These are phyloP conservation scores for Phialophora macrospora DNA, from an alignment of 2,329 filamentous ascomycete genomes.

Conservation along the genomic window DNA sequence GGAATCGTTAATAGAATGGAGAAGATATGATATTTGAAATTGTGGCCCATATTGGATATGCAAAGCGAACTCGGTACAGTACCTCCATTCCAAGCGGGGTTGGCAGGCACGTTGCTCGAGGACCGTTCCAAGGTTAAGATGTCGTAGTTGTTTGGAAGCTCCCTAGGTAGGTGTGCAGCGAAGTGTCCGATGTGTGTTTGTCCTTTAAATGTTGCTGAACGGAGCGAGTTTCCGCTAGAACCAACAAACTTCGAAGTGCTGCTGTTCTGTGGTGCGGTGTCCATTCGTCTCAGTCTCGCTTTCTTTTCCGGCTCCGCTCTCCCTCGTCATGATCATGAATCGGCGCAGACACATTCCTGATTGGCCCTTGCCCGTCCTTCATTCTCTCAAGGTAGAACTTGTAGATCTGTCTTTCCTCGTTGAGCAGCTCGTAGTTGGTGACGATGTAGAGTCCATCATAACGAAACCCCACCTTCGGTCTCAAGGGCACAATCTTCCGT, in stretches of 20 bases:
- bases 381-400: conserved; percentile 55
- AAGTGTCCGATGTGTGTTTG: background rate
- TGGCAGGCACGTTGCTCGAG: background rate
- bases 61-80: no score
- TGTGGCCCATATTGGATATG: background rate
- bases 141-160: background rate
- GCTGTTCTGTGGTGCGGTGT: background rate
- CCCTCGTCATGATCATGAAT: background rate
- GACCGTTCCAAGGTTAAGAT: background rate
- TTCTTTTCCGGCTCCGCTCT: background rate
- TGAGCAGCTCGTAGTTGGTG: conserved; percentile 45
- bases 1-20: background rate
- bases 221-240: no score
- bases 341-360: conserved; percentile 24
- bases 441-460: conserved; percentile 65
- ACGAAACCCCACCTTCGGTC: conserved; percentile 56
- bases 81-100: no score
- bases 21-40: background rate
- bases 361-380: conserved; percentile 47
- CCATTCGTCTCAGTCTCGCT: background rate
- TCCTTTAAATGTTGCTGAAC: background rate
- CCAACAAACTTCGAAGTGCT: background rate
- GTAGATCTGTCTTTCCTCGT: conserved; percentile 51
- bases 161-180: no score
- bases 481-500: conserved; percentile 45